Conservation (phyloP, 768 basidiomycete genomes). For the Lentinula detonsa region DNA sequence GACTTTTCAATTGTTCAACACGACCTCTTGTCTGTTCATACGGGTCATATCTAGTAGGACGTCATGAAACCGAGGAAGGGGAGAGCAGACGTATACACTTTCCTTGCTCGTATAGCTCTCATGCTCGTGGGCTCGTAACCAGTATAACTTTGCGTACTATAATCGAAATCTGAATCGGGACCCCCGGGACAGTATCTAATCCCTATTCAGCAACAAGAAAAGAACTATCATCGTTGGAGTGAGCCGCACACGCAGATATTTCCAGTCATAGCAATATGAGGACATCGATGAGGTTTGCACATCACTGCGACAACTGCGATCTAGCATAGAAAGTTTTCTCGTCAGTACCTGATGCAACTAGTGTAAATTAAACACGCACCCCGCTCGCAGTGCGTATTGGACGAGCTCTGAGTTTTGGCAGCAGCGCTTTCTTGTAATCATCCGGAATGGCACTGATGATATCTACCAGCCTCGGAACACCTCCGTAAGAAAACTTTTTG, state of each 20-base stretch:
- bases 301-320: conserved; percentile 99
- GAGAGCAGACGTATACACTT: conserved; percentile 13
- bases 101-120: conserved; percentile 94
- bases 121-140: conserved; percentile 98
- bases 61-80: neutral
- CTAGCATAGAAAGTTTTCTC: conserved; percentile 30
- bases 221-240: neutral
- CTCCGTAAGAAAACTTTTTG: conserved; percentile 83
- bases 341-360: neutral
- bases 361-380: conserved; percentile 39
- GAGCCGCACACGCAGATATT: conserved; percentile 92
- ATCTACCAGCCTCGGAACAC: conserved; percentile 90
- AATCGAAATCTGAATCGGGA: conserved; percentile 99
- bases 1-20: conserved; percentile 89
- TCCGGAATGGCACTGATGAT: conserved; percentile 98
- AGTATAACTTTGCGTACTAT: conserved; percentile 95
- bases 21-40: conserved; percentile 96
- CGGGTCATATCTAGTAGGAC: conserved; percentile 58
- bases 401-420: conserved; percentile 87
- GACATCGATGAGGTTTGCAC: conserved; percentile 99
- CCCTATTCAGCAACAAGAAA: neutral
- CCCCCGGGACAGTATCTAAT: conserved; percentile 94
- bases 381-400: conserved; percentile 97
- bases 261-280: conserved; percentile 99
- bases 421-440: conserved; percentile 87